Base-by-base conservation (phyloP, 768 basidiomycete species). In the Leccinum barrowsii region DNA sequence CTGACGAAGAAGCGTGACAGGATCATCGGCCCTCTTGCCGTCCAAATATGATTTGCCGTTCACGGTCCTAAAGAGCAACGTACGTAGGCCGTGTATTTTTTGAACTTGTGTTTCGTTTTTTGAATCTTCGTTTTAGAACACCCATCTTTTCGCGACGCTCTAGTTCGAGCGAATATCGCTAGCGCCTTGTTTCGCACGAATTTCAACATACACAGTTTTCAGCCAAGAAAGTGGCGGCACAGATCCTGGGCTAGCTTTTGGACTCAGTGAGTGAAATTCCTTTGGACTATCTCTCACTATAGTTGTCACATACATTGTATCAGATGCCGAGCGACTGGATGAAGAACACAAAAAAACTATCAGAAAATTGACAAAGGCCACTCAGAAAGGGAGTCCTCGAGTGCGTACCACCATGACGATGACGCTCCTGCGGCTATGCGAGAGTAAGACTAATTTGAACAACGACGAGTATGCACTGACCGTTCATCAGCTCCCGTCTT, bases 401-500 rank as follows among this genome's bases (percentile, higher is more conserved):
- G 66, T 61, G n/a, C 68, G 68, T 17, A 64, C 61, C 3, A 58
- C 64, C 24, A 62, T 66, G 12, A 69, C 68, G 4, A 47, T 68
- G 55, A 70, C 68, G 0, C 21, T 69, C 26, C 7, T 70, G 35
- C 61, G 57, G n/a, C 54, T 69, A 19, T 63, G 61, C 52, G 54
- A 68, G 24, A 61, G 68, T 70, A 10, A 30, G 61, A 35, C 2
- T 28, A 12, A 4, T n/a, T 37, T 5, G 8, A 49, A 6, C 3
- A 13, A 7, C 11, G 17, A 44, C 5, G 42, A n/a, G n/a, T 13
- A 6, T 2, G 19, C 8, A 8, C 52, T 63, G 2, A 67, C 11
- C 4, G 34, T 51, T 37, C 30, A n/a, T 53, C 5, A 69, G 66
- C 56, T 26, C 2, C 0, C 10, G 17, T 6, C 1, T 55, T 69